Conservation (phyloP, 805 yeast species). For the Candida ortonii region DNA sequence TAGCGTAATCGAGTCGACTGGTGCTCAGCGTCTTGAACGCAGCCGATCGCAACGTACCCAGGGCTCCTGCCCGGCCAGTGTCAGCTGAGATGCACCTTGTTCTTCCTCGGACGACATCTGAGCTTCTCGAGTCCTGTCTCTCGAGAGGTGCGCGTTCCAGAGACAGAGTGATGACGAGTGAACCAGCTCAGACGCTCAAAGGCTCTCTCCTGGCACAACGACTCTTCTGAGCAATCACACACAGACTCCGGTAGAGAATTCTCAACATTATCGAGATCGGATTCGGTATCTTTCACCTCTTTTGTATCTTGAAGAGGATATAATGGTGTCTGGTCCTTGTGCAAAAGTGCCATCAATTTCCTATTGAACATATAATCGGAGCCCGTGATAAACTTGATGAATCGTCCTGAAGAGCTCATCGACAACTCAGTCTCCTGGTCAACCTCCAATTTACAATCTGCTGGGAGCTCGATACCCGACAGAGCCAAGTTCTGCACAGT, state of each 20-base stretch:
- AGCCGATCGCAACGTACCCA: too few species aligned
- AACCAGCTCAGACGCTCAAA: conserved; percentile 4
- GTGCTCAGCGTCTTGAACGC: too few species aligned
- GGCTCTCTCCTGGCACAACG: conserved; percentile 1
- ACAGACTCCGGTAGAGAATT: too few species aligned
- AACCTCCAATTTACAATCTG: too few species aligned
- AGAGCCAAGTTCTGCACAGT: too few species aligned
- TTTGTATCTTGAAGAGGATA: too few species aligned
- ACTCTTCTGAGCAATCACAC: conserved; percentile 1
- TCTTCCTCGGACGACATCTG: conserved; percentile 14
- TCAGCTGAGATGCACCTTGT: conserved; percentile 11
- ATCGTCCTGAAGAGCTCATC: too few species aligned
- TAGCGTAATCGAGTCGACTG: too few species aligned
- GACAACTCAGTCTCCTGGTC: too few species aligned
- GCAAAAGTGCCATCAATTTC: conserved; percentile 16
- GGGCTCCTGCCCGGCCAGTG: too few species aligned
- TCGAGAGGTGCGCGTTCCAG: neutral
- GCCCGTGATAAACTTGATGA: conserved; percentile 16
- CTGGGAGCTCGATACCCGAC: conserved; percentile 1
- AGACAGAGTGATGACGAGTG: conserved; percentile 2
- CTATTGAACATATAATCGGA: conserved; percentile 17
- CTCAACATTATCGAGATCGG: conserved; percentile 1
- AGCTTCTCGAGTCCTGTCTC: conserved; percentile 13
- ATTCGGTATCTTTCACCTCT: neutral
- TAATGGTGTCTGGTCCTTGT: too few species aligned